Base-by-base conservation (phyloP, 225 moss, liverwort and hornwort genomes). In the Bryum argenteum region DNA sequence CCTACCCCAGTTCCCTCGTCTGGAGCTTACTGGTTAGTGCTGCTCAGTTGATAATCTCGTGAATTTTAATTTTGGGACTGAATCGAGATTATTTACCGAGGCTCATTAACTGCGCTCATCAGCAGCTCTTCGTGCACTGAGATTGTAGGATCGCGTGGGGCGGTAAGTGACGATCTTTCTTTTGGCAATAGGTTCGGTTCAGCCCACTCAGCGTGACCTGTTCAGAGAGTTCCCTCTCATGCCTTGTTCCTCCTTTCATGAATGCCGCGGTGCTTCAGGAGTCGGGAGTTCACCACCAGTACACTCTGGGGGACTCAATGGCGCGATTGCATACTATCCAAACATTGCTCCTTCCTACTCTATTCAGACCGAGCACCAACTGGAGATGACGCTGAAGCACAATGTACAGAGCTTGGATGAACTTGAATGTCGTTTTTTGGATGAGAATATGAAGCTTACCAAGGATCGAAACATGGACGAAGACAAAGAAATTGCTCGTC, bases 391-490 rank as follows among this genome's bases (percentile, higher is more conserved):
- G 72, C 74, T 90, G 81, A 91, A 87, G 67, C 92, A 86, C 79
- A 92, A 98, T 38, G 89, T 84, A 51, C 94, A 89, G 68, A 90
- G 84, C 16, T 70, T 98, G 79, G 97, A 92, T 74, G 97, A 98
- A 79, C 84, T 98, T 40, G 97, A 98, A 85, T 92, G 83, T 61
- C 90, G 92, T 54, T 98, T 98, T 68, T 66, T 94, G 66, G 90
- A 98, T 68, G 97, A 98, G 77, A 98, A 94, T 6, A 91, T 98
- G 77, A 92, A 91, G 71, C 94, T 98, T 10, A 98, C 97, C 11
- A 94, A 98, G 83, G 92, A 98, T 79, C 97, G 94, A 71, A 98
- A 94, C 72, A 84, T 84, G 47, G 97, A 98, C 52, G 97, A 98
- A 72, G 97, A 98, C 69, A 91, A 94, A 66, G 97, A 98, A 75